A percentile compares a stretch with the other conserved stretches of the same genome.
These are phyloP conservation scores for Microsporum audouinii DNA, from an alignment of 2,329 filamentous ascomycete species.

Conservation along the genomic window DNA sequence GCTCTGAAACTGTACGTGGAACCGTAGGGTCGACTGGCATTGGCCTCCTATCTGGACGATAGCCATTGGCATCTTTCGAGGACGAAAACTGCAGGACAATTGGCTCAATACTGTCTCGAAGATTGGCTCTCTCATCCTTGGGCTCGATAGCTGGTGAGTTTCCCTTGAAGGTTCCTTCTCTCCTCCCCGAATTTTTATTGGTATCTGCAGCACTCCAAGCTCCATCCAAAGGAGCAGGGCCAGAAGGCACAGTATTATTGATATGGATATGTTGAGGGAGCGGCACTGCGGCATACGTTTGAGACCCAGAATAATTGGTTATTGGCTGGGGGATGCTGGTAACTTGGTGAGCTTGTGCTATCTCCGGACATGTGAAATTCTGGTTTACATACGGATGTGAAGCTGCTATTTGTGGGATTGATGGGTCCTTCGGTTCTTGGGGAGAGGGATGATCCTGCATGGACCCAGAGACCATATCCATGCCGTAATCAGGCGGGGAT, in stretches of 20 bases:
- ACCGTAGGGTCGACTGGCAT: constrained; percentile 20
- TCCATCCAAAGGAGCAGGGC: background rate
- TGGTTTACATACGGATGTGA: background rate
- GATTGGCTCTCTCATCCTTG: background rate
- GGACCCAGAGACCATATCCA: background rate
- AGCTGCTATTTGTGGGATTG: background rate
- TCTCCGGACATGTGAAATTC: too few species aligned
- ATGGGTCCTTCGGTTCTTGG: background rate
- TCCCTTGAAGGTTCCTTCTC: background rate
- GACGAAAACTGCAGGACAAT: constrained; percentile 14
- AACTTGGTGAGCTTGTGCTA: background rate
- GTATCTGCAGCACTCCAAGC: background rate
- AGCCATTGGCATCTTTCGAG: constrained; percentile 15
- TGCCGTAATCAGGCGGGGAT: background rate
- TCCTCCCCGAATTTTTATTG: background rate
- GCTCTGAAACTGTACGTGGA: constrained; percentile 16
- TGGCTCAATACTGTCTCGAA: background rate
- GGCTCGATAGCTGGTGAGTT: background rate
- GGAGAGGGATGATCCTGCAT: background rate
- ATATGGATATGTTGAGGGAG: background rate
- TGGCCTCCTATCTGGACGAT: constrained; percentile 7
- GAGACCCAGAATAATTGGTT: background rate
- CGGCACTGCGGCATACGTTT: background rate
- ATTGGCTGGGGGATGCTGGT: background rate
- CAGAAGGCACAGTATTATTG: background rate